Percentiles rank a stretch among this genome's conserved stretches.
These are phyloP conservation scores for Magnaporthiopsis rhizophila DNA, from an alignment of 2,329 filamentous ascomycete genomes.

Conservation along the genomic window DNA sequence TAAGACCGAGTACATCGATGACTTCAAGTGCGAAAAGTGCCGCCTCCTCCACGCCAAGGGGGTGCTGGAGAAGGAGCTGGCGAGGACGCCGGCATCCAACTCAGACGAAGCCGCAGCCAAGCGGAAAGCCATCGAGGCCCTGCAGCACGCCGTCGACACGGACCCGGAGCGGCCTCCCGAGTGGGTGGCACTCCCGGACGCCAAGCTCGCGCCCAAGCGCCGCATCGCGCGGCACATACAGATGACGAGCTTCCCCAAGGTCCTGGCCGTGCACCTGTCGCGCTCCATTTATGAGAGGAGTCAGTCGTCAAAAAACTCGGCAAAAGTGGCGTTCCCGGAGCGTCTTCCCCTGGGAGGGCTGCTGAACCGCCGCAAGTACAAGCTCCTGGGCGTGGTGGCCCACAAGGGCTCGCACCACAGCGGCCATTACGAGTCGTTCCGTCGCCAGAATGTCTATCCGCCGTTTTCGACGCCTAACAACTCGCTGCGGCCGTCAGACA, in stretches of 20 bases:
- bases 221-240: slow-evolving; percentile 82
- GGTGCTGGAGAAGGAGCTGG: slow-evolving; percentile 51
- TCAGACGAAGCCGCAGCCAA: background rate
- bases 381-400: slow-evolving; percentile 77
- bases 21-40: slow-evolving; percentile 93
- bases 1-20: slow-evolving; percentile 92
- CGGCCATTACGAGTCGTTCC: slow-evolving; percentile 94
- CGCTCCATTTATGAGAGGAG: slow-evolving; percentile 82
- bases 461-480: slow-evolving; percentile 78
- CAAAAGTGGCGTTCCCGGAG: slow-evolving; percentile 90
- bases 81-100: slow-evolving; percentile 10
- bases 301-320: slow-evolving; percentile 83
- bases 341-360: slow-evolving; percentile 74
- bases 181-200: slow-evolving; percentile 67
- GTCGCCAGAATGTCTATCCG: slow-evolving; percentile 69
- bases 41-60: slow-evolving; percentile 72
- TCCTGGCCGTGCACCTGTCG: slow-evolving; percentile 86
- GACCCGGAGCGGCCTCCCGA: slow-evolving; percentile 74
- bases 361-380: slow-evolving; percentile 70
- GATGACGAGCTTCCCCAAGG: slow-evolving; percentile 79
- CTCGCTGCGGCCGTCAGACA: slow-evolving; percentile 23
- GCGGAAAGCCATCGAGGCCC: slow-evolving; percentile 46
- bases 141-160: slow-evolving; percentile 63
- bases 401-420: slow-evolving; percentile 95
- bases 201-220: slow-evolving; percentile 67